Conservation (phyloP, 2,329 filamentous ascomycete species). For the Colletotrichum endophyticum region DNA sequence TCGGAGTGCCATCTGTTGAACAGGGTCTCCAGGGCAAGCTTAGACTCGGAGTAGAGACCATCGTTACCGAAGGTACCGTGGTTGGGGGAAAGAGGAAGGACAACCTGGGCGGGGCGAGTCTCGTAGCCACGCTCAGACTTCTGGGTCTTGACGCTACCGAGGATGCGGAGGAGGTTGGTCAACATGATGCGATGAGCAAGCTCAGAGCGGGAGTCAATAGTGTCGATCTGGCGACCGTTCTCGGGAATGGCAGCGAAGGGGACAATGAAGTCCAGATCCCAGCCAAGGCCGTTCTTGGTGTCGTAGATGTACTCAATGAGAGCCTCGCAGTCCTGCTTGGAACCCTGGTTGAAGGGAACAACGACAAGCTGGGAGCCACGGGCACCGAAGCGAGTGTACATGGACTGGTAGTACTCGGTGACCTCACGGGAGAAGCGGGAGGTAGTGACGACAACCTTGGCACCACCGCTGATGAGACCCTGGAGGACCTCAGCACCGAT, state of each 20-base stretch:
- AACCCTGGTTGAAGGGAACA: conserved; percentile 98
- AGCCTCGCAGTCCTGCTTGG: conserved; percentile 96
- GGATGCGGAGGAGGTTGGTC: conserved; percentile 90
- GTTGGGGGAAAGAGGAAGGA: conserved; percentile 94
- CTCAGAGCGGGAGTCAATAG: conserved; percentile 96
- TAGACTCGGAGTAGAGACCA: conserved; percentile 97
- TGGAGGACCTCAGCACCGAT: conserved; percentile 97
- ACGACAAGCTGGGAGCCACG: conserved; percentile 96
- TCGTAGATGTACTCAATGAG: conserved; percentile 97
- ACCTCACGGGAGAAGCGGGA: conserved; percentile 96
- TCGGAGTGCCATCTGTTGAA: conserved; percentile 99
- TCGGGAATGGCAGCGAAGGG: conserved; percentile 98
- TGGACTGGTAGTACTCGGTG: conserved; percentile 98
- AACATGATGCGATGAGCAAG: conserved; percentile 99
- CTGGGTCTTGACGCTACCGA: conserved; percentile 89
- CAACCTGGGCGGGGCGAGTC: conserved; percentile 94
- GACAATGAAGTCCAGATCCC: conserved; percentile 96
- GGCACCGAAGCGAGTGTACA: conserved; percentile 94
- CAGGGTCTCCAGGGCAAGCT: conserved; percentile 93
- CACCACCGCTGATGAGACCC: conserved; percentile 93
- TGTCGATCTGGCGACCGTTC: conserved; percentile 94
- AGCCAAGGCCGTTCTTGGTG: conserved; percentile 92
- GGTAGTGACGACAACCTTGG: conserved; percentile 95
- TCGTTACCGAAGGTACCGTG: conserved; percentile 98
- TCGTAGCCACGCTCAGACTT: conserved; percentile 89